Base-by-base conservation (phyloP, 192 early-diverging fungal genomes). In the Entrophospora sp. region DNA sequence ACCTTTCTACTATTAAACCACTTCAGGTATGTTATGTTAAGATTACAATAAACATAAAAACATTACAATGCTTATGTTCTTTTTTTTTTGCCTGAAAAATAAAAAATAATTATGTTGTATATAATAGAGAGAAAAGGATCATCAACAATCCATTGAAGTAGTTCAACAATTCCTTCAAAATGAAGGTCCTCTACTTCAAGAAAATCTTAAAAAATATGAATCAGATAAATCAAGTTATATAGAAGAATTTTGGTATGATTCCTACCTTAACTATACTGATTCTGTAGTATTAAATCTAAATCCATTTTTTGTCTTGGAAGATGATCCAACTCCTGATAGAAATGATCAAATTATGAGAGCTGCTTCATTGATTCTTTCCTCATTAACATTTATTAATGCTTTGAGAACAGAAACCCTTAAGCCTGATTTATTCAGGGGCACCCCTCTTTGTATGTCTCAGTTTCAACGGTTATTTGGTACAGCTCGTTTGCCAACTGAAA, bases 401-500 rank as follows among this genome's bases (percentile, higher is more conserved):
- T 48, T 95, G 12, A 81, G 87, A 57, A 66, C 34, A n/a, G 69
- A 80, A 64, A 18, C 57, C 20, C 48, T 94, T 30, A 75, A 85
- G 27, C 72, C 88, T 36, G 91, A 94, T 66, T 68, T 63, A 28
- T 85, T 85, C 42, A 80, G 81, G 27, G 85, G 80, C 35, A 69
- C 57, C 3, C 85, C 86, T 3, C 75, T 87, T 20, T 87, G 87
- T 71, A 92, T 94, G 90, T 75, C 87, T 62, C 92, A 94, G 70
- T 94, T 91, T 75, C 61, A 71, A 35, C 66, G 83, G 25, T 61
- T 91, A n/a, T 94, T 92, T 80, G 90, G 87, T 8, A 83, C 87
- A 48, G 85, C 89, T 2, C 81, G 92, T 28, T 82, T 92, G 22
- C 92, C 92, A 16, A 74, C 75, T 4, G 72, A 74, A 38, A 65